Conservation (phyloP, 2,329 filamentous ascomycete species). For the Fusarium irregulare region DNA sequence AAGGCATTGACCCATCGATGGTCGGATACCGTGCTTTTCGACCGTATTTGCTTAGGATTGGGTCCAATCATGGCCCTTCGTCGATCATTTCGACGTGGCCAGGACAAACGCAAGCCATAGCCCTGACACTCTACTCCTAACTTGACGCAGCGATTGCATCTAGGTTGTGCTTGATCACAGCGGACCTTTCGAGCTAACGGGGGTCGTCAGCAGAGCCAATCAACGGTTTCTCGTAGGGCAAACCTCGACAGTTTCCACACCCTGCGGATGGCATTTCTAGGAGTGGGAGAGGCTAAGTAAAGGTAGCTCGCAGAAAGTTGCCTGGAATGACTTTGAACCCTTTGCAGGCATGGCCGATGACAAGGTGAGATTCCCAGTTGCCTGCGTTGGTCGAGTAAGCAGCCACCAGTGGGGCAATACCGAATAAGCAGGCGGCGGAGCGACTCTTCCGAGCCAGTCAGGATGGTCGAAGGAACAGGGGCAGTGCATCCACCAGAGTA, state of each 20-base stretch:
- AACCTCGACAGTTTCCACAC: conserved; percentile 35
- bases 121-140: conserved; percentile 16
- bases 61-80: conserved; percentile 25
- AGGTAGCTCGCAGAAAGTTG: conserved; percentile 19
- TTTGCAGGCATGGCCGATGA: neutral
- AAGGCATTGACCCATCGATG: conserved; percentile 22
- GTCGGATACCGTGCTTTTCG: accelerated
- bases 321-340: neutral
- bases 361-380: neutral
- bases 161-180: conserved; percentile 28
- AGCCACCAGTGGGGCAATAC: neutral
- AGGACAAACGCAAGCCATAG: conserved; percentile 33
- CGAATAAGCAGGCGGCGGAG: neutral
- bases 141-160: conserved; percentile 20
- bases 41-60: neutral
- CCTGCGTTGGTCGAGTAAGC: neutral
- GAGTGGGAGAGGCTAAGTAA: too few relatives aligned
- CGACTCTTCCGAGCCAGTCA: neutral
- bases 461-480: neutral
- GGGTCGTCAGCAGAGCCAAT: neutral
- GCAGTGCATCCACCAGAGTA: too few relatives aligned
- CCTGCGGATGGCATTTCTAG: conserved; percentile 15
- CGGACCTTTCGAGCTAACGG: conserved; percentile 32
- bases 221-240: neutral
- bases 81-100: conserved; percentile 23